Evolutionary conservation across 1,284 basidiomycete species (phyloP).

Genomic region (Erythrobasidium hasegawianum): DNA sequence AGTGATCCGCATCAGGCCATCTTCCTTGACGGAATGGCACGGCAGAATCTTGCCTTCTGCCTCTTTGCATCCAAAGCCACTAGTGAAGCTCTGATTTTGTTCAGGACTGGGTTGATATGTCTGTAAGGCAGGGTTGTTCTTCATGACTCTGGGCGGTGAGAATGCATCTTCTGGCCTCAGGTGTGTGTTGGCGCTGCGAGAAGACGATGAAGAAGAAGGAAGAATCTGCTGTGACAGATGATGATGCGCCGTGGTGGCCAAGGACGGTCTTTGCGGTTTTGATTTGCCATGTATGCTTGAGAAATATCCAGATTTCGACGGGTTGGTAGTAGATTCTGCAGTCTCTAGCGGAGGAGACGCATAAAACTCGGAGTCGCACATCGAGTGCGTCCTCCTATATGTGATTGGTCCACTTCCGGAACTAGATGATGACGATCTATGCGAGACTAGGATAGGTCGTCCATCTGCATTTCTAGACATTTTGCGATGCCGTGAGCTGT

Average conservation of each 20-base stretch:
- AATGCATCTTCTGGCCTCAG: conserved; percentile 21
- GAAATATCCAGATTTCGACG: not conserved
- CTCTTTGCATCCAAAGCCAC: conserved; percentile 53
- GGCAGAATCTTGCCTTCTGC: conserved; percentile 87
- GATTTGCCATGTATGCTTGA: not conserved
- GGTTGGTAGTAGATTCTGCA: not conserved
- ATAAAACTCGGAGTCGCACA: conserved; percentile 35
- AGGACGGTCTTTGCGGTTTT: not conserved
- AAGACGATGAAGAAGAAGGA: not conserved
- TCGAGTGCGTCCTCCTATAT: conserved; percentile 20
- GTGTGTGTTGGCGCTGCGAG: not conserved
- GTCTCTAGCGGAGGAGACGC: conserved; percentile 21
- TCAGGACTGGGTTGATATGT: conserved; percentile 32
- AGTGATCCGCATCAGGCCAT: conserved; percentile 89
- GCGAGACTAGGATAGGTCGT: conserved; percentile 6
- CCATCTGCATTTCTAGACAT: conserved; percentile 33
- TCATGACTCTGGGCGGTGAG: conserved; percentile 18
- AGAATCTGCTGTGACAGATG: not conserved
- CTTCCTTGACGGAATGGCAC: conserved; percentile 87
- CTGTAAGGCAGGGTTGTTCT: conserved; percentile 9
- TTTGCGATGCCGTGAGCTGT: conserved; percentile 20
- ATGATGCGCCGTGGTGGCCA: no score
- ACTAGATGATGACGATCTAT: not conserved
- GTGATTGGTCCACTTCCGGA: no score
- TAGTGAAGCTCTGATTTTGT: conserved; percentile 19